These are phyloP conservation scores for Pinus taeda DNA, from an alignment of 75 land plant genomes.

Conservation along the genomic window DNA sequence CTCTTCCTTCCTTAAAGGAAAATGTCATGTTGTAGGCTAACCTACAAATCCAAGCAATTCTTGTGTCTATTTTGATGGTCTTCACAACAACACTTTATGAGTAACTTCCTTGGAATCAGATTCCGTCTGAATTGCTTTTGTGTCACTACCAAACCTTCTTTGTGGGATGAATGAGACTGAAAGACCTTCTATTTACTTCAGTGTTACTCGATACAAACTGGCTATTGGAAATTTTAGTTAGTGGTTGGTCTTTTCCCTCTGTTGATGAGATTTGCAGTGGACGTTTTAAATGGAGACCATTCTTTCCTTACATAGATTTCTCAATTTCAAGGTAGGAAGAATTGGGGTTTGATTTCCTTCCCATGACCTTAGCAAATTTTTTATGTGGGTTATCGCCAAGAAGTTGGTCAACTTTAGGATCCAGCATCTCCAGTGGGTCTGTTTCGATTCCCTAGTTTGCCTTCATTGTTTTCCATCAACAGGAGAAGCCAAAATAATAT, in stretches of 20 bases:
- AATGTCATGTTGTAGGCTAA: background rate
- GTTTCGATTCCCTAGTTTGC: too few relatives aligned
- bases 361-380: too few relatives aligned
- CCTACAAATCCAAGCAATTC: background rate
- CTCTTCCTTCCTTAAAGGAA: background rate
- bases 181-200: background rate
- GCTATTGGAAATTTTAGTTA: background rate
- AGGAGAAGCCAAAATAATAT: too few relatives aligned
- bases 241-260: background rate
- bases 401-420: too few relatives aligned
- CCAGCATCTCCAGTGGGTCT: too few relatives aligned
- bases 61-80: background rate
- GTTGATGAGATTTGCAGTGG: constrained; percentile 4
- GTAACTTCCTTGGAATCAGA: constrained; percentile 6
- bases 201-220: background rate
- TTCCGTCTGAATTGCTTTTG: background rate
- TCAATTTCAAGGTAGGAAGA: constrained; percentile 58
- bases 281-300: constrained; percentile 9
- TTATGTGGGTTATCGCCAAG: too few relatives aligned
- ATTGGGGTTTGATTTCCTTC: too few relatives aligned
- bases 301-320: constrained; percentile 44
- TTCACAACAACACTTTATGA: background rate
- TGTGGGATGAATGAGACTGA: background rate
- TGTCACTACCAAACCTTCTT: background rate
- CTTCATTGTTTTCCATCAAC: too few relatives aligned